Conservation (phyloP, 306 rosid species). For the Malus fusca region DNA sequence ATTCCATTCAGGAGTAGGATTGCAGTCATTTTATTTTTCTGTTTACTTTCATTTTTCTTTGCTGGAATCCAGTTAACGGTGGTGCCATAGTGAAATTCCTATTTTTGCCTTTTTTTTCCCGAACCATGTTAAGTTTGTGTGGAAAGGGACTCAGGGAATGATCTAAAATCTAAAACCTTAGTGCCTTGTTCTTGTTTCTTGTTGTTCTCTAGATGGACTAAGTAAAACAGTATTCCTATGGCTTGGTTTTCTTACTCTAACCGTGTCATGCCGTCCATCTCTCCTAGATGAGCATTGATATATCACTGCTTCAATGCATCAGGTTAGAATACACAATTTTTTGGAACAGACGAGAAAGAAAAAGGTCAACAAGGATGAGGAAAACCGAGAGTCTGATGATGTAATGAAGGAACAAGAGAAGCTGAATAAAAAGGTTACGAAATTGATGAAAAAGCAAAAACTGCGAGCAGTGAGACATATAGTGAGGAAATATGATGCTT, state of each 20-base stretch:
- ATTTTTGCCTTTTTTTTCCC: not conserved
- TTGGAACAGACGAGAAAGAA: conserved; percentile 56
- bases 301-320: conserved; percentile 24
- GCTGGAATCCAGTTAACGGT: not conserved
- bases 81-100: not conserved
- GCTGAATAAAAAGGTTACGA: conserved; percentile 64
- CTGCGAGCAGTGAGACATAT: conserved; percentile 46
- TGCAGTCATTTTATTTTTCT: not conserved
- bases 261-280: not conserved
- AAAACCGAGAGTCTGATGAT: conserved; percentile 24
- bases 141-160: not conserved
- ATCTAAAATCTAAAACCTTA: not conserved
- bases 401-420: conserved; percentile 41
- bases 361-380: conserved; percentile 35
- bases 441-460: conserved; percentile 77
- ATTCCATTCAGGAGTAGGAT: not conserved
- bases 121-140: not conserved
- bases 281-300: conserved; percentile 16
- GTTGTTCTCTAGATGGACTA: conserved; percentile 13
- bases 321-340: conserved; percentile 79
- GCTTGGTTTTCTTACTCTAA: conserved; percentile 4
- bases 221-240: conserved; percentile 2
- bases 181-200: not conserved
- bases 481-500: conserved; percentile 40
- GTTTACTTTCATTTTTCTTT: not conserved